A percentile compares a stretch with the other conserved stretches of the same genome.
Evolutionary conservation across 352 stramenopile genomes (phyloP).

Genomic region (Thraustochytrium striatum): DNA sequence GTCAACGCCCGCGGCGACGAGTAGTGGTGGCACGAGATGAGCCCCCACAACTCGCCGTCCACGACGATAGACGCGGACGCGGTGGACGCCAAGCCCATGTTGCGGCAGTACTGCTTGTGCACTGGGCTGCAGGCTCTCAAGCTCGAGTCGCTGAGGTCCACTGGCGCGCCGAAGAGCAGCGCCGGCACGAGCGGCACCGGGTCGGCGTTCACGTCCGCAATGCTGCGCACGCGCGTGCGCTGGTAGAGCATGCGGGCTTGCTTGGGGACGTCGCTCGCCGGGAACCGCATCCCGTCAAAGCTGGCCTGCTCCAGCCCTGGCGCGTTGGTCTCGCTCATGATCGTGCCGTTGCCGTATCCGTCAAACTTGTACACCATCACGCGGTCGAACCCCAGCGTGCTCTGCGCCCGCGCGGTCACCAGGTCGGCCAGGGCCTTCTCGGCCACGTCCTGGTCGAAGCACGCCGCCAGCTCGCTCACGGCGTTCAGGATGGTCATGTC

Average conservation of each 20-base stretch:
- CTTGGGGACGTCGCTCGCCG: constrained; percentile 54
- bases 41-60: constrained; percentile 52
- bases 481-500: no score
- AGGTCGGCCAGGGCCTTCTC: no score
- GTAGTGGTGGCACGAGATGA: constrained; percentile 56
- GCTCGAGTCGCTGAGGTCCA: constrained; percentile 32
- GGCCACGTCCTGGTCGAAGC: no score
- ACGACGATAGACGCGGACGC: constrained; percentile 55
- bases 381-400: no score
- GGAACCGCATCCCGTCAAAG: no score
- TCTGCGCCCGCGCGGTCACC: no score
- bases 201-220: constrained; percentile 52
- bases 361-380: no score
- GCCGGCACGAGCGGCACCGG: constrained; percentile 46
- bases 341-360: no score
- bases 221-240: constrained; percentile 54
- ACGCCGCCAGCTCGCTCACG: no score
- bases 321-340: no score
- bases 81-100: constrained; percentile 54
- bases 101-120: constrained; percentile 56
- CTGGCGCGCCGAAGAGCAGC: not conserved
- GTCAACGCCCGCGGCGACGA: constrained; percentile 45
- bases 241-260: constrained; percentile 54
- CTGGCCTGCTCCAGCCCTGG: no score
- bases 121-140: constrained; percentile 51